Evolutionary conservation across 164 flowering plant genomes (phyloP).

Genomic region (Macadamia tetraphylla): DNA sequence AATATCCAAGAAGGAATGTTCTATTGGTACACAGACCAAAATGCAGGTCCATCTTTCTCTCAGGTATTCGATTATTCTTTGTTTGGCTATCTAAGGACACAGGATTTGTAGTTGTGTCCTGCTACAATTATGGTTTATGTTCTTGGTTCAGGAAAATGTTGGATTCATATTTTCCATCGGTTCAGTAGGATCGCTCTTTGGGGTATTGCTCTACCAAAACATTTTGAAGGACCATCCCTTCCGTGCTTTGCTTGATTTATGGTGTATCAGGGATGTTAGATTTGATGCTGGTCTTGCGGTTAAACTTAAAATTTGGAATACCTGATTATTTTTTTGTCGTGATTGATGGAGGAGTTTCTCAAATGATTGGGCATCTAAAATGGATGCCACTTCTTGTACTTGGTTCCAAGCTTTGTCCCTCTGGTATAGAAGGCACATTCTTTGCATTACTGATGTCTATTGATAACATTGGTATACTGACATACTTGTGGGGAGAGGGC

Average conservation of each 20-base stretch:
- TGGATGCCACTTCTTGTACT: conserved; percentile 99
- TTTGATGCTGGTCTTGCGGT: conserved; percentile 60
- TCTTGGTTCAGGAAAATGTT: conserved; percentile 52
- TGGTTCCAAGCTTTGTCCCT: conserved; percentile 89
- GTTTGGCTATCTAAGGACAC: not conserved
- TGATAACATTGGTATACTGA: conserved; percentile 68
- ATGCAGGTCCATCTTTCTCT: conserved; percentile 79
- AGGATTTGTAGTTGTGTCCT: not conserved
- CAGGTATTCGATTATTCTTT: conserved; percentile 44
- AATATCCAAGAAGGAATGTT: conserved; percentile 84
- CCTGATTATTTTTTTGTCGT: conserved; percentile 78
- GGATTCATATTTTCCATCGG: conserved; percentile 79
- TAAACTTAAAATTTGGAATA: conserved; percentile 65
- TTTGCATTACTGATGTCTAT: conserved; percentile 97
- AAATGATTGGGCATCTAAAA: conserved; percentile 64
- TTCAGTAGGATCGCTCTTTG: conserved; percentile 74
- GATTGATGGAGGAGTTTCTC: conserved; percentile 55
- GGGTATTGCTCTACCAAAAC: conserved; percentile 71
- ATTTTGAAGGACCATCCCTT: conserved; percentile 65
- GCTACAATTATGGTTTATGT: not conserved
- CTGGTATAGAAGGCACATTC: conserved; percentile 97
- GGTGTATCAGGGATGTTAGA: conserved; percentile 87
- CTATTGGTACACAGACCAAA: conserved; percentile 85
- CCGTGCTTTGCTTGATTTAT: conserved; percentile 54
- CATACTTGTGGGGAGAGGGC: conserved; percentile 86